A percentile compares a stretch with the other conserved stretches of the same genome.
Evolutionary conservation across 2,329 filamentous ascomycete genomes (phyloP).

Genomic region (Xylaria sp.): DNA sequence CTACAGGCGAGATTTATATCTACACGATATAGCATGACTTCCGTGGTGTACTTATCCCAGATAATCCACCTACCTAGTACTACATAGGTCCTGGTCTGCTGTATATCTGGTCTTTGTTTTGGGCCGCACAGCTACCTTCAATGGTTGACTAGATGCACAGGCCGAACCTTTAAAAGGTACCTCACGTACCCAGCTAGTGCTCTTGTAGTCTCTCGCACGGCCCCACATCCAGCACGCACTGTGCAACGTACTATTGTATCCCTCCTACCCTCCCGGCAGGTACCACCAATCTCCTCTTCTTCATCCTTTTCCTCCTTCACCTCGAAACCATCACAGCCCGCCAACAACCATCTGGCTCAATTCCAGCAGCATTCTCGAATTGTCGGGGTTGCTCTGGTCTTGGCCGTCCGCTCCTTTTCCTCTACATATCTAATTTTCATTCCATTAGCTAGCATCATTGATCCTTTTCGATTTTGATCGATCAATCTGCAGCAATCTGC

Average conservation of each 20-base stretch:
- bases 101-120: constrained; percentile 2
- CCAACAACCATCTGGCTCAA: constrained; percentile 60
- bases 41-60: neutral
- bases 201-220: constrained; percentile 27
- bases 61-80: neutral
- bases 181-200: constrained; percentile 18
- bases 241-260: constrained; percentile 31
- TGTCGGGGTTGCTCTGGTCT: constrained; percentile 65
- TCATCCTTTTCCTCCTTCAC: constrained; percentile 41
- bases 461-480: constrained; percentile 44
- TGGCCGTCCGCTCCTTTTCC: constrained; percentile 68
- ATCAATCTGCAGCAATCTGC: constrained; percentile 41
- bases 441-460: constrained; percentile 44
- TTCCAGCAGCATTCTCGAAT: constrained; percentile 63
- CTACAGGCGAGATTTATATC: neutral
- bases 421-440: constrained; percentile 42
- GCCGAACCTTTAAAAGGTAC: constrained; percentile 13
- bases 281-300: constrained; percentile 39
- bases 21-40: neutral
- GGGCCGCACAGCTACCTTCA: constrained; percentile 1
- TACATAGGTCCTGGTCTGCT: neutral
- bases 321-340: constrained; percentile 44
- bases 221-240: constrained; percentile 31
- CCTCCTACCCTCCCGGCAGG: constrained; percentile 30
- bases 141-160: constrained; percentile 26